These are phyloP conservation scores for Leonotis leonurus DNA, from an alignment of 257 asterid species.

Conservation along the genomic window DNA sequence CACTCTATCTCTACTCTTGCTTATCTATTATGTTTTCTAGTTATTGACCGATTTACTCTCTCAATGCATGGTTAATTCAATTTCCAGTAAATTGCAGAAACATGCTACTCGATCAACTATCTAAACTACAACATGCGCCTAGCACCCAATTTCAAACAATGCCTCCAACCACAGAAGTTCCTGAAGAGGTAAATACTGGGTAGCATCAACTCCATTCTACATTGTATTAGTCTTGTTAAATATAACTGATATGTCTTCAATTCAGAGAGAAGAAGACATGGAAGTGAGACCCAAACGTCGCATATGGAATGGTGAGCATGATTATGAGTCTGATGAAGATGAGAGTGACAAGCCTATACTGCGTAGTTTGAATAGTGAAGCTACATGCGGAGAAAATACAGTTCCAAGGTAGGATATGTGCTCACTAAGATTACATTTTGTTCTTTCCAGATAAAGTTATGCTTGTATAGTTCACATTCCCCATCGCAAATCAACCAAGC, in stretches of 20 bases:
- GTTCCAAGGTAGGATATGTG: conserved; percentile 40
- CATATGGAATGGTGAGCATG: conserved; percentile 77
- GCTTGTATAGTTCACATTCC: background rate
- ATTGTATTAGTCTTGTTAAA: background rate
- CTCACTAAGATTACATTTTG: background rate
- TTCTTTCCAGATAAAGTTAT: background rate
- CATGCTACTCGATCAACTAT: conserved; percentile 64
- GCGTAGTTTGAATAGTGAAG: conserved; percentile 37
- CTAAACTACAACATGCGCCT: conserved; percentile 71
- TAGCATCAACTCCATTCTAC: background rate
- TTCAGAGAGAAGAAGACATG: conserved; percentile 69
- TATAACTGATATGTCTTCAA: conserved; percentile 13
- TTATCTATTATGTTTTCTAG: background rate
- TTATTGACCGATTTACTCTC: background rate
- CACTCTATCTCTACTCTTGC: background rate
- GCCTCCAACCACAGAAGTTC: conserved; percentile 58
- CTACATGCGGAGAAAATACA: conserved; percentile 24
- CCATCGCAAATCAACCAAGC: background rate
- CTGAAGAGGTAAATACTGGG: conserved; percentile 54
- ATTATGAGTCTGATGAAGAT: conserved; percentile 65
- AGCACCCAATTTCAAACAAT: conserved; percentile 70
- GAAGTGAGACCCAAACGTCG: conserved; percentile 76
- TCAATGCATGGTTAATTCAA: background rate
- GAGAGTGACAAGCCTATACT: conserved; percentile 43
- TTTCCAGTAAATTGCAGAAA: conserved; percentile 51